Conservation (phyloP, 257 asterid genomes). For the Salvia hispanica region DNA sequence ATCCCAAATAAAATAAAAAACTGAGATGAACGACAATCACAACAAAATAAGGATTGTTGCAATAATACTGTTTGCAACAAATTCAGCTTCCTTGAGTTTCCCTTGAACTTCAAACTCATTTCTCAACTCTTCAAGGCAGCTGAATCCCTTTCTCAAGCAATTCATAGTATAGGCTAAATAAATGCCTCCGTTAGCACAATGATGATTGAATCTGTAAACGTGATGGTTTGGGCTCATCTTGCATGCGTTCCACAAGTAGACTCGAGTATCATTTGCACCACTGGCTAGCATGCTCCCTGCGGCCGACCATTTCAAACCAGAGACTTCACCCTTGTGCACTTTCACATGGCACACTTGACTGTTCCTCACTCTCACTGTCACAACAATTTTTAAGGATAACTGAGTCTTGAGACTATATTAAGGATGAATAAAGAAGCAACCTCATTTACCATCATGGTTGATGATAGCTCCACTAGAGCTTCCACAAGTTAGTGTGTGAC, state of each 20-base stretch:
- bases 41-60: no score
- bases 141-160: slow-evolving; percentile 57
- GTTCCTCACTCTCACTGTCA: slow-evolving; percentile 70
- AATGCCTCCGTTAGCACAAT: no score
- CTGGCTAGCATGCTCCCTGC: slow-evolving; percentile 62
- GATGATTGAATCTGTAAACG: slow-evolving; percentile 46
- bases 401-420: no score
- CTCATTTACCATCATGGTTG: slow-evolving; percentile 65
- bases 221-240: slow-evolving; percentile 55
- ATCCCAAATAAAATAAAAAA: no score
- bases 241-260: slow-evolving; percentile 66
- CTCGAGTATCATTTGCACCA: slow-evolving; percentile 66
- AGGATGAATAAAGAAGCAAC: neutral
- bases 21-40: no score
- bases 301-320: slow-evolving; percentile 76
- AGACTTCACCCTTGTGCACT: slow-evolving; percentile 54
- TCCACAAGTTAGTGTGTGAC: slow-evolving; percentile 63
- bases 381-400: no score
- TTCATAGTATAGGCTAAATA: slow-evolving; percentile 67
- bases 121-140: no score
- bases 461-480: slow-evolving; percentile 57
- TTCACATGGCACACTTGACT: slow-evolving; percentile 38
- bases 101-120: slow-evolving; percentile 64
- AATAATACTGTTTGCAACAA: slow-evolving; percentile 60
- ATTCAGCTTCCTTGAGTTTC: slow-evolving; percentile 68